A percentile compares a stretch with the other conserved stretches of the same genome.
Evolutionary conservation across 2,329 filamentous ascomycete species (phyloP).

Genomic region (Orbilia javanica): DNA sequence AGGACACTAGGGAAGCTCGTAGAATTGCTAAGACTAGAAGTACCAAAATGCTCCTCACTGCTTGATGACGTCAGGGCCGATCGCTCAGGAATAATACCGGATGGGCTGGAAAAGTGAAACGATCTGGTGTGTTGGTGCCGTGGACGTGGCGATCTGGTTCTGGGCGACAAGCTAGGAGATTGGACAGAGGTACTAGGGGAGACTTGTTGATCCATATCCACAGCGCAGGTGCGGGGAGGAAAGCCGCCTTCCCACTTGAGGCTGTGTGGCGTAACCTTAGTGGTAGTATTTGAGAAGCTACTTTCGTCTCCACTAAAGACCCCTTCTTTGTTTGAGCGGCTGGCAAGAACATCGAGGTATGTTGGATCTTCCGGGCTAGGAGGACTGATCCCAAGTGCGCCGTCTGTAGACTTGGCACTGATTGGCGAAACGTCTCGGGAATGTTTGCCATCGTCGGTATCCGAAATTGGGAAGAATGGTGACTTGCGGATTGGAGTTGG

Average conservation of each 20-base stretch:
- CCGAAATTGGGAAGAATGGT: slow-evolving; percentile 40
- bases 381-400: slow-evolving; percentile 54
- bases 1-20: slow-evolving; percentile 62
- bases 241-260: slow-evolving; percentile 45
- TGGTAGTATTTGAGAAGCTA: slow-evolving; percentile 58
- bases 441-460: slow-evolving; percentile 43
- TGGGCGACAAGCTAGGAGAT: slow-evolving; percentile 44
- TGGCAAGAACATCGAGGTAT: slow-evolving; percentile 57
- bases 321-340: slow-evolving; percentile 54
- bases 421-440: slow-evolving; percentile 53
- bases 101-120: slow-evolving; percentile 37
- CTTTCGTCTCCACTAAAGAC: slow-evolving; percentile 59
- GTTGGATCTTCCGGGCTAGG: slow-evolving; percentile 60
- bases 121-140: slow-evolving; percentile 56
- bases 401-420: slow-evolving; percentile 57
- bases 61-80: slow-evolving; percentile 60
- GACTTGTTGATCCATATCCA: slow-evolving; percentile 59
- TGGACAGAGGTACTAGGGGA: slow-evolving; percentile 58
- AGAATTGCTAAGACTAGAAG: slow-evolving; percentile 62
- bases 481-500: slow-evolving; percentile 44
- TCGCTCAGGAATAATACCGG: slow-evolving; percentile 29
- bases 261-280: slow-evolving; percentile 55
- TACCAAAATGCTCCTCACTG: slow-evolving; percentile 61
- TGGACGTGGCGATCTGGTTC: slow-evolving; percentile 50
- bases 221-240: slow-evolving; percentile 33